Conservation (phyloP, 129 eudicot species). For the Calendula officinalis region DNA sequence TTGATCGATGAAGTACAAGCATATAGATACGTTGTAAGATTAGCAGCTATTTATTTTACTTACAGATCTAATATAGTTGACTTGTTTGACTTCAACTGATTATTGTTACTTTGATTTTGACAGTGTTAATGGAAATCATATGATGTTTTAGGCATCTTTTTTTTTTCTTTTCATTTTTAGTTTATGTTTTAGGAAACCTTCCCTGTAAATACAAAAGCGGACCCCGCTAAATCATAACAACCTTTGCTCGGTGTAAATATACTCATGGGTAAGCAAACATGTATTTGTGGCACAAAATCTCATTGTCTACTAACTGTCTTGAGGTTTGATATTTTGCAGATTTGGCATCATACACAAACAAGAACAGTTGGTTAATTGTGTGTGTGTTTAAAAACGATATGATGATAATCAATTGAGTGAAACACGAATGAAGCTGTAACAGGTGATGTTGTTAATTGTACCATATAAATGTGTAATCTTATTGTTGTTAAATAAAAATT, state of each 20-base stretch:
- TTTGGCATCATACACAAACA: background rate
- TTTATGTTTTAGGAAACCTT: background rate
- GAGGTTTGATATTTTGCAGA: slow-evolving; percentile 19
- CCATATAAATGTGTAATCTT: too few relatives aligned
- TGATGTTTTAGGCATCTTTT: background rate
- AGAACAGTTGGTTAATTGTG: background rate
- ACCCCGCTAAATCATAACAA: background rate
- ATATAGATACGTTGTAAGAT: background rate
- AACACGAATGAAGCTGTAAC: too few relatives aligned
- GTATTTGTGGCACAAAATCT: background rate
- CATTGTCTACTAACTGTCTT: background rate
- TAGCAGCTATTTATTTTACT: too few relatives aligned
- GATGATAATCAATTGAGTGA: too few relatives aligned
- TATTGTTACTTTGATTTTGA: slow-evolving; percentile 2
- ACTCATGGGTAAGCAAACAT: slow-evolving; percentile 4
- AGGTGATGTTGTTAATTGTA: too few relatives aligned
- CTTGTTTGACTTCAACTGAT: slow-evolving; percentile 2
- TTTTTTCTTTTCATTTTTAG: background rate
- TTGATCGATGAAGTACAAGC: background rate
- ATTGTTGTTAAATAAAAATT: too few relatives aligned
- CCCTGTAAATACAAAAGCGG: slow-evolving; percentile 9
- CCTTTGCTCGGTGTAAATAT: background rate
- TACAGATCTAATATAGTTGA: too few relatives aligned
- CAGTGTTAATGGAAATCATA: slow-evolving; percentile 2
- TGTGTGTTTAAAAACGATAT: background rate